Conservation (phyloP, 768 basidiomycete species). For the Suillus clintonianus region DNA sequence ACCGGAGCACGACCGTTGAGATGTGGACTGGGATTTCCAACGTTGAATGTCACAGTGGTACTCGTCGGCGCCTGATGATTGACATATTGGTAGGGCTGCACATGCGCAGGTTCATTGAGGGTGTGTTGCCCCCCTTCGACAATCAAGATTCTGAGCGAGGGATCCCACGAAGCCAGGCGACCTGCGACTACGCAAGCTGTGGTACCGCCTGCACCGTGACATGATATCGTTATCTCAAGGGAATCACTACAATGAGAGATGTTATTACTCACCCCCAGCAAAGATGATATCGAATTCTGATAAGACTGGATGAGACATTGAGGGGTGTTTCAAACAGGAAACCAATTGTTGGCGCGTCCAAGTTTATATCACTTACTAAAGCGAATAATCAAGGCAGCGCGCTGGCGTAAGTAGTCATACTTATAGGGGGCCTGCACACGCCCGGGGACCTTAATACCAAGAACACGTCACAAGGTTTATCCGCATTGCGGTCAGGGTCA, state of each 20-base stretch:
- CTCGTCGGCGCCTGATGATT: constrained; percentile 15
- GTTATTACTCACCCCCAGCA: not conserved
- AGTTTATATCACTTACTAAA: not conserved
- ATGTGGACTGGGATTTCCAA: constrained; percentile 10
- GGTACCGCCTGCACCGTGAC: constrained; percentile 19
- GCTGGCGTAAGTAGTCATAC: not conserved
- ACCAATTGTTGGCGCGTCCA: not conserved
- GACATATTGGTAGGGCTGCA: constrained; percentile 18
- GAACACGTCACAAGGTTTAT: not conserved
- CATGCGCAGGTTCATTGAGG: constrained; percentile 16
- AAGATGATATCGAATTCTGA: not conserved
- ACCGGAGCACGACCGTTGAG: constrained; percentile 16
- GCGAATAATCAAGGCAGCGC: not conserved
- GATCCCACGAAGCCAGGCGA: constrained; percentile 24
- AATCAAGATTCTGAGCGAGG: constrained; percentile 27
- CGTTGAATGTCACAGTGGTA: constrained; percentile 17
- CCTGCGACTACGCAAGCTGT: constrained; percentile 30
- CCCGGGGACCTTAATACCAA: too few relatives aligned
- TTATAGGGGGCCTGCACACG: too few relatives aligned
- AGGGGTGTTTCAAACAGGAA: not conserved
- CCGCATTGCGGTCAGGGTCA: not conserved
- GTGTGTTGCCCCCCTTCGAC: constrained; percentile 27
- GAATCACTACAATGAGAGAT: not conserved
- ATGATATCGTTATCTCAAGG: not conserved
- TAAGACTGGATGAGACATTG: not conserved